phyloP scores from a whole-genome alignment of 2,329 filamentous ascomycete species.

The Colletotrichum tropicicola region DNA sequence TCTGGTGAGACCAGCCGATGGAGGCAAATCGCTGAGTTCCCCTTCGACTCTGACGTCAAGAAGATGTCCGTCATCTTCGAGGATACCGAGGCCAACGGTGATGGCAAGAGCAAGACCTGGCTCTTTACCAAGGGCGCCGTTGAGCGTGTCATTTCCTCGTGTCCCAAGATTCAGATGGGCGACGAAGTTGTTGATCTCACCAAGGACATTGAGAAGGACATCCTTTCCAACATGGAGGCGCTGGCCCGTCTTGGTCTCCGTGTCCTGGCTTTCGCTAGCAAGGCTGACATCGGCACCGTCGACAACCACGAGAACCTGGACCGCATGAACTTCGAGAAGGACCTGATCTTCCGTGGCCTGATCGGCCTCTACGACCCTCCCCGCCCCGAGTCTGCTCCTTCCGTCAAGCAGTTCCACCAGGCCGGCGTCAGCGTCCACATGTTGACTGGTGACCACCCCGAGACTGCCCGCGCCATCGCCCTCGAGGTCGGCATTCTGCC shows the following conservation, averaged over 20 bases:
- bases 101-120: slow-evolving; percentile 43
- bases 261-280: slow-evolving; percentile 72
- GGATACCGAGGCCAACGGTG: slow-evolving; percentile 41
- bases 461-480: slow-evolving; percentile 72
- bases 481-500: slow-evolving; percentile 70
- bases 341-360: slow-evolving; percentile 73
- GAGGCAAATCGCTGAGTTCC: slow-evolving; percentile 72
- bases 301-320: slow-evolving; percentile 51
- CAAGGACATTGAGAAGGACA: slow-evolving; percentile 61
- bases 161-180: slow-evolving; percentile 59
- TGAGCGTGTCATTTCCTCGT: slow-evolving; percentile 73
- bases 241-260: slow-evolving; percentile 73
- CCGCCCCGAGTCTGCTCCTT: slow-evolving; percentile 70
- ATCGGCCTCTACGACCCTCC: slow-evolving; percentile 80
- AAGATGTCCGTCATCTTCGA: slow-evolving; percentile 79
- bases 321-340: slow-evolving; percentile 66
- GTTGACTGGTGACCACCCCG: slow-evolving; percentile 75
- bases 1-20: slow-evolving; percentile 60
- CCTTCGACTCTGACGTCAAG: slow-evolving; percentile 79
- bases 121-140: slow-evolving; percentile 75
- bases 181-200: slow-evolving; percentile 56
- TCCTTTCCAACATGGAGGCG: slow-evolving; percentile 74
- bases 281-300: slow-evolving; percentile 47
- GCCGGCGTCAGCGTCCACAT: slow-evolving; percentile 74
- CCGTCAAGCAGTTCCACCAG: slow-evolving; percentile 65